Percentiles rank a stretch among this genome's conserved stretches.
Evolutionary conservation across 1,284 basidiomycete genomes (phyloP).

Genomic region (Anthracocystis walkeri): DNA sequence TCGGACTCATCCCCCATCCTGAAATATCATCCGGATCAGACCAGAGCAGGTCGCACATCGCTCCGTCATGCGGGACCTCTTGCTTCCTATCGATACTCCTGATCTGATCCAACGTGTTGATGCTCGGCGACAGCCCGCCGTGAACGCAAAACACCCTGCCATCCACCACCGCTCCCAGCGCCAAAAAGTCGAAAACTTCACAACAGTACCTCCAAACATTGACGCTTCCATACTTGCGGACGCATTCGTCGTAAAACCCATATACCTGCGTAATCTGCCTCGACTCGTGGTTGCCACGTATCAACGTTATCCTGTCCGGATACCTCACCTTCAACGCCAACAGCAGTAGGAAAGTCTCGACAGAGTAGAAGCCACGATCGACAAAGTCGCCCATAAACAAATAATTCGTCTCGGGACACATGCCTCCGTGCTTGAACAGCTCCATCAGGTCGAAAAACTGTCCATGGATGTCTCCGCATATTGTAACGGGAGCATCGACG

Average conservation of each 20-base stretch:
- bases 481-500: slow-evolving; percentile 95
- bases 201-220: slow-evolving; percentile 99
- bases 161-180: slow-evolving; percentile 92
- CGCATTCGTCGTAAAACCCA: slow-evolving; percentile 99
- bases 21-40: slow-evolving; percentile 85
- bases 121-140: slow-evolving; percentile 81
- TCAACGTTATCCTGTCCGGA: slow-evolving; percentile 95
- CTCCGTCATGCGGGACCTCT: slow-evolving; percentile 98
- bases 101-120: slow-evolving; percentile 74
- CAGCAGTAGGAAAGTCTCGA: slow-evolving; percentile 94
- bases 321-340: slow-evolving; percentile 96
- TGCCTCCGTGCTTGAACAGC: slow-evolving; percentile 93
- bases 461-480: slow-evolving; percentile 98
- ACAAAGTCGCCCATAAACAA: slow-evolving; percentile 84
- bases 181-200: slow-evolving; percentile 97
- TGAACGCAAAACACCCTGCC: slow-evolving; percentile 92
- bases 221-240: slow-evolving; percentile 91
- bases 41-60: slow-evolving; percentile 99
- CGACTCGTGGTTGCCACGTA: slow-evolving; percentile 98
- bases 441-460: slow-evolving; percentile 99
- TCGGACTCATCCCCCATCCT: slow-evolving; percentile 88
- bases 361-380: slow-evolving; percentile 90
- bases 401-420: slow-evolving; percentile 95
- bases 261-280: slow-evolving; percentile 95
- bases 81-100: slow-evolving; percentile 94